Base-by-base conservation (phyloP, 306 rosid species). In the Pyrus bretschneideri region DNA sequence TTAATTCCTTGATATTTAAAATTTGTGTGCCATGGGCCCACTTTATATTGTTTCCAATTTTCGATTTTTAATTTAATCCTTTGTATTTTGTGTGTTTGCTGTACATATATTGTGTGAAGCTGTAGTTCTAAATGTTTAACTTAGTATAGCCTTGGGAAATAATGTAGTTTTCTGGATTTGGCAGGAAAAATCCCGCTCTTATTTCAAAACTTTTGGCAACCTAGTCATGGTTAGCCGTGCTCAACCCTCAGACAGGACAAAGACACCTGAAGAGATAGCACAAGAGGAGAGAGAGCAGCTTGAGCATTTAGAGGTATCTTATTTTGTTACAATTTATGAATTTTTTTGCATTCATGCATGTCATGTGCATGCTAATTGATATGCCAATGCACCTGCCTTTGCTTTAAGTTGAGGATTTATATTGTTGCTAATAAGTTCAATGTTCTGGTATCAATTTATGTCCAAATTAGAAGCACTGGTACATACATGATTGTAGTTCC, bases 181-280 rank as follows among this genome's bases (percentile, higher is more conserved):
- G 82, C 93, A 95, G 98, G 99, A 87, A 33, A 87, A 86, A 69
- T 86, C 97, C 5, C 95, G 89, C 76, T 77, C 82, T 10, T 95
- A 89, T 78, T 97, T 90, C 85, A 88, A 80, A 82, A 87, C 84
- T 80, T 89, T 90, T 58, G 91, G 77, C 84, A 89, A 82, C 72
- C 80, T 92, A 96, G 90, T 85, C 70, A 55, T 90, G 81, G 97
- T 89, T 81, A 88, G 87, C 79, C 93, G 99, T 71, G 99, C 96
- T 76, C 97, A 93, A 46, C 99, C 99, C 31, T 95, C 97, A 17
- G 93, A 89, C 60, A 89, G 97, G 87, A 87, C 87, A 67, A 95
- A 92, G 80, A 84, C 97, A 44, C 91, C 91, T 9, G 97, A 90
- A 81, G 97, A 95, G 85, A 87, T 92, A 86, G 97, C 97, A 55